Evolutionary conservation across 2,329 filamentous ascomycete species (phyloP), one percentile per base, ranked within the genome.

Genomic region (Colletotrichum navitas): DNA sequence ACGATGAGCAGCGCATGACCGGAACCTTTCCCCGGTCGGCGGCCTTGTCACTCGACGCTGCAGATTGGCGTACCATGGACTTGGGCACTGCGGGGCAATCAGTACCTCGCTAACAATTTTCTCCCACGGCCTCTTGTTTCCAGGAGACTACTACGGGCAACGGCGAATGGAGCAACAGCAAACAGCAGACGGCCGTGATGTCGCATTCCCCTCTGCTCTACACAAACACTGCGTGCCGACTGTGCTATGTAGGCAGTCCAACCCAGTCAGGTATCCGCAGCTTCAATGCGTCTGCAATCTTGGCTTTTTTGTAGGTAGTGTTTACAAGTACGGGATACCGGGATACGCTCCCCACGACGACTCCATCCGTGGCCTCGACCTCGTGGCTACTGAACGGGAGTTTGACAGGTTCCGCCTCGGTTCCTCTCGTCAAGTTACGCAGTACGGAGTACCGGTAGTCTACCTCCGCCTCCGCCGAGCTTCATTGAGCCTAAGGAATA

Each of bases 11-110:
- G 34, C 59, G 60, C 66, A 49, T 69, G 70, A 49, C 61, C 66
- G 70, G 70, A 70, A 72, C 70, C 61, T 72, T 69, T 72, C 66
- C 70, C 70, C 70, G 60, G 60, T 62, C 47, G 34, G 43, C 41
- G 26, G 36, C 16, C 47, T 55, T 54, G 70, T 72, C 60, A 61
- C 56, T 70, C 49, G 55, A 41, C 60, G 55, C 54, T 47, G 62
- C 26, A 60, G 43, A 63, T 21, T 71, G 58, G 60, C 70, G 54
- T 62, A 55, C 61, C 70, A 39, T 72, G 29, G 66, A 72, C 70
- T 70, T 72, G 61, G 70, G 56, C 66, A 56, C n/a, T 55, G 61
- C 54, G 61, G 70, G 66, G 70, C 60, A 52, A 24, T 5, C 54
- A 5, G 70, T 72, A 61, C 49, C 49, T 55, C 41, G 39, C 61